Conservation (phyloP, 2,329 filamentous ascomycete species). For the Capronia coronata region DNA sequence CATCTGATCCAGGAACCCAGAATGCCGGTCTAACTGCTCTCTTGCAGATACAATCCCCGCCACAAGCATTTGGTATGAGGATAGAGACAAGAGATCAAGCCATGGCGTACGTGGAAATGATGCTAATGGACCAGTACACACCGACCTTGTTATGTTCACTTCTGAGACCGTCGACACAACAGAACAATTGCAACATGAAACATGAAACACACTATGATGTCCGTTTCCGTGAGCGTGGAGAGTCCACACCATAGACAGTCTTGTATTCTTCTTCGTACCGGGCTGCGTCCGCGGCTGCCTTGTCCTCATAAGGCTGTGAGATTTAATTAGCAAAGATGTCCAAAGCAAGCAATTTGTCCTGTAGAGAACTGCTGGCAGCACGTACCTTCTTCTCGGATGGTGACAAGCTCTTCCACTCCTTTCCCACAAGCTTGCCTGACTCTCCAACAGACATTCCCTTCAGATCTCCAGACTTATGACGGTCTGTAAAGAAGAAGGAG, state of each 20-base stretch:
- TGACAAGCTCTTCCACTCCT: slow-evolving; percentile 46
- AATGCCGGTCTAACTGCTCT: too few relatives aligned
- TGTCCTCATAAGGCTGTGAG: slow-evolving; percentile 29
- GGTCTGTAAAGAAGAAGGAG: slow-evolving; percentile 42
- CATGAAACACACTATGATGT: neutral
- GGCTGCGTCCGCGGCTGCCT: slow-evolving; percentile 28
- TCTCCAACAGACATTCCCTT: slow-evolving; percentile 42
- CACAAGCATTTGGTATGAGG: too few relatives aligned
- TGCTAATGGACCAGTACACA: too few relatives aligned
- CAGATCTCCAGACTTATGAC: slow-evolving; percentile 45
- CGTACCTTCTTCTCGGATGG: slow-evolving; percentile 36
- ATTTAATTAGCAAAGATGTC: neutral
- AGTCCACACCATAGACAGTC: slow-evolving; percentile 34
- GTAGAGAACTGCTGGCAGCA: too few relatives aligned
- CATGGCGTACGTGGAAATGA: too few relatives aligned
- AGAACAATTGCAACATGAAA: too few relatives aligned
- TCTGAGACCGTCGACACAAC: too few relatives aligned
- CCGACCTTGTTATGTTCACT: neutral
- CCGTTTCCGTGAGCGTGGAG: neutral
- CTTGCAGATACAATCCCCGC: too few relatives aligned
- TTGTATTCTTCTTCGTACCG: slow-evolving; percentile 35
- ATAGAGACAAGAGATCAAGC: too few relatives aligned
- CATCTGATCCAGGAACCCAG: too few relatives aligned
- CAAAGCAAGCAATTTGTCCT: too few relatives aligned
- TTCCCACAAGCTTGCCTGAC: slow-evolving; percentile 35